phyloP scores from a whole-genome alignment of 306 rosid species.

The Castanospermum australe region DNA sequence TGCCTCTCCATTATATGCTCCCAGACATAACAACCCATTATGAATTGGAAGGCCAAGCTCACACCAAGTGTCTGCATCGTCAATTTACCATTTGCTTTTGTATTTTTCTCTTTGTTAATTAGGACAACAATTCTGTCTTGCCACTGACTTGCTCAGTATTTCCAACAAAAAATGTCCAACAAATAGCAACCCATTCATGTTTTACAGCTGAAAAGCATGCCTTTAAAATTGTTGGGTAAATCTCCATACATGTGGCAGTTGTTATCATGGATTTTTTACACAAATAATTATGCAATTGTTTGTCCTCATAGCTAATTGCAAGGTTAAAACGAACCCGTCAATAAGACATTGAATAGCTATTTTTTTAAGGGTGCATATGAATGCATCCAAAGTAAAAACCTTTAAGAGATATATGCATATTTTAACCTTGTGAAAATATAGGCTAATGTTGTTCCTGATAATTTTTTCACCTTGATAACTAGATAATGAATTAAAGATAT shows the following conservation, averaged over 20 bases:
- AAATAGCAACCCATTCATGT: not conserved
- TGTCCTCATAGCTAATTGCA: not conserved
- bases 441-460: no score
- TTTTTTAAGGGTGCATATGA: no score
- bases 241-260: not conserved
- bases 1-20: not conserved
- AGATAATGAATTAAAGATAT: no score
- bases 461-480: no score
- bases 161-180: not conserved
- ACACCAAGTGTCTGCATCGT: slow-evolving; percentile 14
- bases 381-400: no score
- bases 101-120: slow-evolving; percentile 3
- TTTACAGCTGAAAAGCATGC: not conserved
- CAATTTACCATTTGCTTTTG: slow-evolving; percentile 1
- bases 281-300: not conserved
- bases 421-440: not conserved
- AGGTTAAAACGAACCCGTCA: not conserved
- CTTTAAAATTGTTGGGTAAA: not conserved
- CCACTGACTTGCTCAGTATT: not conserved
- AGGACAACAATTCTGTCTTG: slow-evolving; percentile 12
- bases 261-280: not conserved
- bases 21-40: not conserved
- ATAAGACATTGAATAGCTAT: not conserved
- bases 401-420: no score
- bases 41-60: not conserved